These are phyloP conservation scores for Psilocybe cubensis DNA, from an alignment of 768 basidiomycete genomes.

Conservation along the genomic window DNA sequence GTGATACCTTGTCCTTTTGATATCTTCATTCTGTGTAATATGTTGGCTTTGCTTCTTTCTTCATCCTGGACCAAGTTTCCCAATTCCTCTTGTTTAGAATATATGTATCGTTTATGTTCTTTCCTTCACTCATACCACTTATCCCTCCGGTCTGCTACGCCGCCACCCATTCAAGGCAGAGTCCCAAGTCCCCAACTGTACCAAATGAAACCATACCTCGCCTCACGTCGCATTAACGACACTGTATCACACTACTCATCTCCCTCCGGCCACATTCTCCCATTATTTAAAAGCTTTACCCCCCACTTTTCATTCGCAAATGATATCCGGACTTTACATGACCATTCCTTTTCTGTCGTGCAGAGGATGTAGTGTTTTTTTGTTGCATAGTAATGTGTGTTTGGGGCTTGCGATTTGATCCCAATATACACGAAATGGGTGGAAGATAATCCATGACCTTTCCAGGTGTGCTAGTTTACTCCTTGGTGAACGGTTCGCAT, in stretches of 20 bases:
- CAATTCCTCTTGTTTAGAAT: conserved; percentile 11
- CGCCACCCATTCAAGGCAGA: background rate
- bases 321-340: background rate
- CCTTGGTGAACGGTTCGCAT: no score
- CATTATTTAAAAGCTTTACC: background rate
- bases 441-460: background rate
- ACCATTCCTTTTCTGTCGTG: background rate
- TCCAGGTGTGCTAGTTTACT: no score
- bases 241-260: background rate
- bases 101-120: conserved; percentile 7
- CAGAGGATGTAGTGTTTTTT: background rate
- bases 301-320: background rate
- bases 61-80: conserved; percentile 1
- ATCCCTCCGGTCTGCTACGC: background rate
- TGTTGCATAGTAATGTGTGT: conserved; percentile 1
- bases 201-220: background rate
- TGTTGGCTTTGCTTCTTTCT: conserved; percentile 6
- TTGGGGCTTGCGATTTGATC: background rate
- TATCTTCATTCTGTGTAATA: conserved; percentile 17
- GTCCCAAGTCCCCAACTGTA: background rate
- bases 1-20: background rate
- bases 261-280: background rate
- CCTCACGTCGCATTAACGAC: background rate
- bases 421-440: conserved; percentile 17
- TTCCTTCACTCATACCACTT: background rate